Percentiles rank a stretch among this genome's conserved stretches.
These are phyloP conservation scores for Populus alba DNA, from an alignment of 345 rosid genomes.

Conservation along the genomic window DNA sequence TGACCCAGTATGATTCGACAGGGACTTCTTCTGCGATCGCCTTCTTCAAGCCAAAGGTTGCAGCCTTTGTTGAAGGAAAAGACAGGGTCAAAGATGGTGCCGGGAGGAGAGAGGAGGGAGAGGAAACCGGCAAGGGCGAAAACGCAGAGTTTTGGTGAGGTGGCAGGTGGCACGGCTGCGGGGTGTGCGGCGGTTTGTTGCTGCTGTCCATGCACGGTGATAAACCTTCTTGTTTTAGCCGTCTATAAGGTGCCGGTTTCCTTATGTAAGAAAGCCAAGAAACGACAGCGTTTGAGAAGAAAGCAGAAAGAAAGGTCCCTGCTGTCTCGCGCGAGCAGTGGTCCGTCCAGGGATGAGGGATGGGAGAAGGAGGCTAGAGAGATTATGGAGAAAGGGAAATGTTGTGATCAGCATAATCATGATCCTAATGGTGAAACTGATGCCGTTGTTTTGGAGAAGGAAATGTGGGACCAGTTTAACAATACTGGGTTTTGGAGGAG, in stretches of 20 bases:
- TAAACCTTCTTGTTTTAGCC: constrained; percentile 51
- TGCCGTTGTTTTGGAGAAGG: constrained; percentile 41
- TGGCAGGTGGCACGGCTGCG: constrained; percentile 54
- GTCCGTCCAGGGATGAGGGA: constrained; percentile 3
- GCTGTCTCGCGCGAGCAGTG: constrained; percentile 21
- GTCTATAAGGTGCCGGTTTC: constrained; percentile 56
- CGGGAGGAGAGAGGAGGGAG: not conserved
- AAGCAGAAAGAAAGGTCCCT: constrained; percentile 32
- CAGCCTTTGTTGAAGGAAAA: not conserved
- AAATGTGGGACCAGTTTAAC: constrained; percentile 63
- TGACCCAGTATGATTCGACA: not conserved
- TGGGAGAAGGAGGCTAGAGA: constrained; percentile 23
- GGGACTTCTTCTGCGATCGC: not conserved
- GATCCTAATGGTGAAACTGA: constrained; percentile 18
- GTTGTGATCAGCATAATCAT: constrained; percentile 22
- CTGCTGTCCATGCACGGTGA: constrained; percentile 62
- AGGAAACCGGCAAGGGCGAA: not conserved
- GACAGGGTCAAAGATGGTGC: not conserved
- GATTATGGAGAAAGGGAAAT: constrained; percentile 31
- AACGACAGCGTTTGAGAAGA: constrained; percentile 30
- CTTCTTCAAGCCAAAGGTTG: not conserved
- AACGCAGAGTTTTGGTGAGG: constrained; percentile 37
- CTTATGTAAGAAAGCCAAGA: constrained; percentile 48
- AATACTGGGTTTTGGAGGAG: constrained; percentile 73
- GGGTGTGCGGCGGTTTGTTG: constrained; percentile 75